A percentile compares a stretch with the other conserved stretches of the same genome.
phyloP scores from a whole-genome alignment of 257 asterid genomes.

The Rehmannia glutinosa region DNA sequence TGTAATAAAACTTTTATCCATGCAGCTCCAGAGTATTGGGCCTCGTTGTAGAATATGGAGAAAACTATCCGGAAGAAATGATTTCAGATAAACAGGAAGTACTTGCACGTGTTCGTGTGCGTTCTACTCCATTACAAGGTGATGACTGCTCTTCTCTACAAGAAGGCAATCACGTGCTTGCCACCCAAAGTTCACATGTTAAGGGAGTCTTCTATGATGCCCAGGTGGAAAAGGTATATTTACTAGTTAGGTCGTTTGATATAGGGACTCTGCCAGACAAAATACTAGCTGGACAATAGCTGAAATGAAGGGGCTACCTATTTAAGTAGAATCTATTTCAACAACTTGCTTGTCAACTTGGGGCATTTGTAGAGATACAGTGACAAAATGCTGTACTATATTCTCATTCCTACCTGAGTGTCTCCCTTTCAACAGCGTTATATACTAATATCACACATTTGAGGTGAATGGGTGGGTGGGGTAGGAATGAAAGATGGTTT shows the following conservation, averaged over 20 bases:
- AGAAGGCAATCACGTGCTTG: slow-evolving; percentile 39
- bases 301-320: neutral
- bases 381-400: neutral
- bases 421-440: neutral
- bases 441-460: neutral
- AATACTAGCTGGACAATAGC: neutral
- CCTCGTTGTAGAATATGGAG: slow-evolving; percentile 32
- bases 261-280: neutral
- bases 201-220: slow-evolving; percentile 34
- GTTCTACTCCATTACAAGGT: slow-evolving; percentile 54
- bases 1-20: neutral
- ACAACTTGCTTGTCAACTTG: slow-evolving; percentile 8
- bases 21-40: slow-evolving; percentile 45
- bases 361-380: neutral
- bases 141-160: slow-evolving; percentile 41
- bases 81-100: slow-evolving; percentile 39
- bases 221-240: slow-evolving; percentile 36
- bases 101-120: slow-evolving; percentile 38
- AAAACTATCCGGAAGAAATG: slow-evolving; percentile 21
- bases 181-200: slow-evolving; percentile 22
- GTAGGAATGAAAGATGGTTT: neutral
- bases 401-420: neutral
- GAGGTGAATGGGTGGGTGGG: neutral
- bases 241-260: slow-evolving; percentile 2
- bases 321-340: neutral